phyloP scores from a whole-genome alignment of 1,284 basidiomycete genomes.

The Flammula alnicola region DNA sequence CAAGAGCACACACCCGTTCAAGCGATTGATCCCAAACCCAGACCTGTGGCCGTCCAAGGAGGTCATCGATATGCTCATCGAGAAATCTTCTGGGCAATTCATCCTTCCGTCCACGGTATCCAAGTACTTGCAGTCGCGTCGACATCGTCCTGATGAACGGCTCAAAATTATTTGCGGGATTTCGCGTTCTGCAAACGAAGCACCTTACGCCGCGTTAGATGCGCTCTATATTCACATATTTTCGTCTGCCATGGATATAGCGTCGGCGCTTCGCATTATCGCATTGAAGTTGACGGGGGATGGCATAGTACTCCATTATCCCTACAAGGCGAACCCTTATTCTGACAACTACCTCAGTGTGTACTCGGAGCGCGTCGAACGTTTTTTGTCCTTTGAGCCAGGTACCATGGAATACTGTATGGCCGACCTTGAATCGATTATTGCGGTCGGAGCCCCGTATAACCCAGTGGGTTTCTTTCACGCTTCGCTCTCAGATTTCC shows the following conservation, averaged over 20 bases:
- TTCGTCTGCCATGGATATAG: not conserved
- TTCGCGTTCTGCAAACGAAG: not conserved
- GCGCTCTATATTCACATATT: slow-evolving; percentile 2
- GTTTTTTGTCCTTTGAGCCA: too few species aligned
- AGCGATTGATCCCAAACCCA: not conserved
- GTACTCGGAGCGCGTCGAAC: too few species aligned
- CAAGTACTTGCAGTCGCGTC: not conserved
- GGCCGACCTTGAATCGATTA: not conserved
- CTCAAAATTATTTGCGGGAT: slow-evolving; percentile 3
- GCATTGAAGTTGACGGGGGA: not conserved
- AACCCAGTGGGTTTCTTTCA: not conserved
- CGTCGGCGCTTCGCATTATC: not conserved
- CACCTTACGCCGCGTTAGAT: slow-evolving; percentile 3
- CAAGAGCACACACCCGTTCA: not conserved
- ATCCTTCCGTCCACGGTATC: not conserved
- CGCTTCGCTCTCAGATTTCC: not conserved
- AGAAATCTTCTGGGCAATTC: slow-evolving; percentile 8
- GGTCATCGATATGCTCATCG: not conserved
- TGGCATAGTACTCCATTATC: not conserved
- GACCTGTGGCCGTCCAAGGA: not conserved
- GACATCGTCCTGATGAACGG: not conserved
- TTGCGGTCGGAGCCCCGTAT: too few species aligned
- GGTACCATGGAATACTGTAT: not conserved
- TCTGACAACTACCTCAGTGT: too few species aligned
- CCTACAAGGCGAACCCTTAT: too few species aligned